Conservation (phyloP, 2,329 filamentous ascomycete species). For the Fusarium sp. region DNA sequence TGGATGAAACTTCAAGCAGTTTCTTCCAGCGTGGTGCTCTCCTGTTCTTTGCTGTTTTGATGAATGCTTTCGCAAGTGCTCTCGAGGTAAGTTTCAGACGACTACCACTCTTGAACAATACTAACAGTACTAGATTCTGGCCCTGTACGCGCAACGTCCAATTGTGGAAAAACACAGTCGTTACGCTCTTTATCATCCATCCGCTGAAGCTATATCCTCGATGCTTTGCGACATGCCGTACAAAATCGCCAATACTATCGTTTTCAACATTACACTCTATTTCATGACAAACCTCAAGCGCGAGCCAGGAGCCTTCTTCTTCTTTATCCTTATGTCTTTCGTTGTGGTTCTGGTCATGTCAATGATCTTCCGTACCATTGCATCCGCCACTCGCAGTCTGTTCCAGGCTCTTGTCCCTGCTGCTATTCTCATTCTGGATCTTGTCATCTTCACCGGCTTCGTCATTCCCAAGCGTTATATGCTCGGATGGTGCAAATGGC, state of each 20-base stretch:
- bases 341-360: slow-evolving; percentile 76
- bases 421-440: slow-evolving; percentile 44
- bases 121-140: slow-evolving; percentile 70
- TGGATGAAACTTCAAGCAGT: slow-evolving; percentile 71
- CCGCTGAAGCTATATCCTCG: slow-evolving; percentile 85
- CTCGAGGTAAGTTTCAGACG: slow-evolving; percentile 67
- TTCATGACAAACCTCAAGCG: slow-evolving; percentile 87
- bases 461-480: slow-evolving; percentile 74
- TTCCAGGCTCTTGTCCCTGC: slow-evolving; percentile 47
- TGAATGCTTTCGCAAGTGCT: slow-evolving; percentile 85
- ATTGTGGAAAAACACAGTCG: slow-evolving; percentile 91
- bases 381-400: slow-evolving; percentile 42
- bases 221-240: slow-evolving; percentile 90
- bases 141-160: slow-evolving; percentile 86
- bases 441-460: slow-evolving; percentile 78
- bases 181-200: slow-evolving; percentile 91
- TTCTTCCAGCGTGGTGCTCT: slow-evolving; percentile 85
- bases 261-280: slow-evolving; percentile 85
- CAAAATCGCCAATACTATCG: slow-evolving; percentile 75
- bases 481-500: slow-evolving; percentile 84
- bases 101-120: not conserved
- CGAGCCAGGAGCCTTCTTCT: slow-evolving; percentile 82
- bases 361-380: slow-evolving; percentile 65
- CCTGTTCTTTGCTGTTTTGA: slow-evolving; percentile 87
- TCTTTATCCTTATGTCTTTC: slow-evolving; percentile 83